These are phyloP conservation scores for Alternaria brassicicola DNA, from an alignment of 2,329 filamentous ascomycete genomes.

Conservation along the genomic window DNA sequence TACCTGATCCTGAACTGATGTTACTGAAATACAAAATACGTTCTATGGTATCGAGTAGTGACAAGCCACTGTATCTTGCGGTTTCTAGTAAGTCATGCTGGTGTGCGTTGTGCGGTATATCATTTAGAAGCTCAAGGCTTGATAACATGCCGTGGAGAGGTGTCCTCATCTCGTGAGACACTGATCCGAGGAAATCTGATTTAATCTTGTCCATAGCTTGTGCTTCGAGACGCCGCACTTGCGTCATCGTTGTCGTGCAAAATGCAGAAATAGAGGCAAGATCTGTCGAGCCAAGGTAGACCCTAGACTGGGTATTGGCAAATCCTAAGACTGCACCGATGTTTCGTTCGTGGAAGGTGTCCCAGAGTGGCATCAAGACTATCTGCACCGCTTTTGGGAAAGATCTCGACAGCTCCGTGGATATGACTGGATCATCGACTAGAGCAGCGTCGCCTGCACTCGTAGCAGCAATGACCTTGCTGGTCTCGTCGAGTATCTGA, in stretches of 20 bases:
- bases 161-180: conserved; percentile 14
- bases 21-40: conserved; percentile 14
- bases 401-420: background rate
- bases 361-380: conserved; percentile 11
- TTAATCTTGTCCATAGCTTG: conserved; percentile 15
- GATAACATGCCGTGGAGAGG: conserved; percentile 11
- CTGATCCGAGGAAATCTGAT: conserved; percentile 11
- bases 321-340: conserved; percentile 11
- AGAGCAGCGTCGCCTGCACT: background rate
- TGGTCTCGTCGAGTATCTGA: background rate
- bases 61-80: conserved; percentile 7
- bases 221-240: conserved; percentile 11
- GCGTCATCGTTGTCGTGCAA: conserved; percentile 14
- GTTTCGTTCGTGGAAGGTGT: conserved; percentile 10
- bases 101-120: conserved; percentile 5
- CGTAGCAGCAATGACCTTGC: conserved; percentile 7
- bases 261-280: conserved; percentile 11
- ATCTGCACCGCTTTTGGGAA: conserved; percentile 6
- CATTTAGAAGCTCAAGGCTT: conserved; percentile 7
- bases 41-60: conserved; percentile 10
- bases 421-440: background rate
- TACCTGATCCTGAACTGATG: conserved; percentile 3
- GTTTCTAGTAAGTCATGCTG: conserved; percentile 10
- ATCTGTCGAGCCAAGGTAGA: conserved; percentile 10
- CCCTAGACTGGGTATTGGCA: conserved; percentile 6